Base-by-base conservation (phyloP, 371 early-diverging fungal genomes). In the Rhizopus delemar region DNA sequence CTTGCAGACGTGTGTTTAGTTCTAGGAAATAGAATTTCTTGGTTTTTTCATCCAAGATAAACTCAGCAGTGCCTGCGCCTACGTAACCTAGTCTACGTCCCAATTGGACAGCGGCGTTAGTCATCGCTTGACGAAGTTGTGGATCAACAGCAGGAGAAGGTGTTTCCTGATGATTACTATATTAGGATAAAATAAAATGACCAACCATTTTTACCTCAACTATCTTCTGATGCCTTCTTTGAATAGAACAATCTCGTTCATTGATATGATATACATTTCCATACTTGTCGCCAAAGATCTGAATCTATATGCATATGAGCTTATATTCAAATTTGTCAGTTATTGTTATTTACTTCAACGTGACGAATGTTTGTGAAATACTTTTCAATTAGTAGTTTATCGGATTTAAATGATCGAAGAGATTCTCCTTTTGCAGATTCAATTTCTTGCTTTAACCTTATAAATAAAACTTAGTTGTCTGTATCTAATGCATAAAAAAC, bases 291-390 rank as follows among this genome's bases (percentile, higher is more conserved):
- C 89, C 92, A 63, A 93, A 82, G 33, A 92, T 73, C 77, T 94
- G 95, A 53, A 94, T 82, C 80, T 78, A 57, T 3, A 15, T 28
- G 3, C 22, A 41, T 3, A 13, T 31, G 33, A 15, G 33, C 29
- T 45, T 13, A 6, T 38, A 36, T 39, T 11, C 4, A 12, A 11
- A 33, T 51, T 34, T 12, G 45, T 15, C 39, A 46, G 16, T 11
- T 32, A 31, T 8, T 12, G 35, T 35, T 53, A 2, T 15, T 46
- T 70, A 94, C 86, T 73, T 95, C 96, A 54, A 95, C 91, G 68
- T 95, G 96, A 60, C 93, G 90, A 51, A 92, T 88, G 60, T 90
- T 85, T 48, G 90, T 90, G 66, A 99, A 90, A 63, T 91, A 95
- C 76, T 95, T 94, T 73, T 97, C 98, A 50, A 97, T 89, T 51